Evolutionary conservation across 805 yeast genomes (phyloP).

Genomic region (Saccharomycopsis babjevae): DNA sequence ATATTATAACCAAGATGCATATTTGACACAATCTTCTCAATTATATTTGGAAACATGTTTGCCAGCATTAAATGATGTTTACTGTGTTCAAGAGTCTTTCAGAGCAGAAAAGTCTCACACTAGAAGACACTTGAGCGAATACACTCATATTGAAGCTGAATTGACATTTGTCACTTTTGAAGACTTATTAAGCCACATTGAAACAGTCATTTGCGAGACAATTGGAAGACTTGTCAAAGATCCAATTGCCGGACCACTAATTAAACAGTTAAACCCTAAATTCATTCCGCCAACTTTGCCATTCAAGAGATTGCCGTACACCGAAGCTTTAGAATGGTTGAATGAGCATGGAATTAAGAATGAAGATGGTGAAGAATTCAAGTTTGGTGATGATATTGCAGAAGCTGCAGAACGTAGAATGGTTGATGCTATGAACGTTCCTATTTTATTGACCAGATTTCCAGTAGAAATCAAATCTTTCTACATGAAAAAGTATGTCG

Average conservation of each 20-base stretch:
- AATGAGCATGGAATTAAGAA: conserved; percentile 89
- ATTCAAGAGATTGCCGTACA: conserved; percentile 84
- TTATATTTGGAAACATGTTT: conserved; percentile 92
- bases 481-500: conserved; percentile 90
- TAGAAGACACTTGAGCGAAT: conserved; percentile 94
- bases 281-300: conserved; percentile 78
- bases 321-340: conserved; percentile 89
- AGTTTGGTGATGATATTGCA: conserved; percentile 97
- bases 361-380: conserved; percentile 88
- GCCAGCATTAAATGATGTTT: conserved; percentile 95
- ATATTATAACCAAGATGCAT: conserved; percentile 96
- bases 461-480: conserved; percentile 96
- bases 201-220: conserved; percentile 57
- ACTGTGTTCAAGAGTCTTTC: conserved; percentile 96
- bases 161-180: conserved; percentile 81
- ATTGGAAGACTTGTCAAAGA: conserved; percentile 75
- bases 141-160: conserved; percentile 95
- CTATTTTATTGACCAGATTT: conserved; percentile 86
- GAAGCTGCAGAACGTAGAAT: conserved; percentile 99
- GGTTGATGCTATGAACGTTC: conserved; percentile 91
- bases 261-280: conserved; percentile 85
- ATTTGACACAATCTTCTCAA: conserved; percentile 93
- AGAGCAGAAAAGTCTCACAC: conserved; percentile 99
- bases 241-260: conserved; percentile 84
- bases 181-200: conserved; percentile 78